Evolutionary conservation across 2,329 filamentous ascomycete species (phyloP), one percentile per base, ranked within the genome.

Genomic region (Falciphora oryzae): DNA sequence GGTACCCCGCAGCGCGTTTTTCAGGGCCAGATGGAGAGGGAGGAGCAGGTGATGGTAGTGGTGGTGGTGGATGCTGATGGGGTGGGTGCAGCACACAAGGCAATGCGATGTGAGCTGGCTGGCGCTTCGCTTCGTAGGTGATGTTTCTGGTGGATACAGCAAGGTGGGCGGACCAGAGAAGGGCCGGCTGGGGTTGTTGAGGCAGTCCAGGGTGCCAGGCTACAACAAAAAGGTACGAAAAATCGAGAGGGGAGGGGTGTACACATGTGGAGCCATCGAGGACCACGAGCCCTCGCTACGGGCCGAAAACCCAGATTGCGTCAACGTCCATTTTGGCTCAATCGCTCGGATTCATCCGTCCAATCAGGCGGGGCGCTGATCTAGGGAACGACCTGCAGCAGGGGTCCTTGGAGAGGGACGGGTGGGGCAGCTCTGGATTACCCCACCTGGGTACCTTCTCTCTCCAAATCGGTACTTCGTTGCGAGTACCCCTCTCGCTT

Each of bases 251-350:
- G n/a, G 32, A 32, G 32, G 32, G 32, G 32, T 10, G 32, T 35
- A 22, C 10, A n/a, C 6, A 6, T n/a, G 22, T 22, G 18, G 44
- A 53, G 44, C 14, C 32, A 22, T n/a, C 44, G 44, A 35, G 4
- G 32, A n/a, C 53, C 53, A 57, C 53, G 18, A 44, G 28, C 32
- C 58, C 67, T 70, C 70, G 67, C 66, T 63, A 62, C 73, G 73
- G 73, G 65, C 73, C 73, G 73, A 74, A 70, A 71, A 68, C 68
- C 73, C 73, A 75, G 73, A 75, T 73, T 75, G 69, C 68, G 61
- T 66, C 68, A 67, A 66, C 66, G 59, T 65, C 65, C 14, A 59
- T 58, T 62, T 67, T 66, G 67, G 67, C 66, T 66, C 67, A 63
- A 63, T 62, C 62, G 59, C 32, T 32, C 59, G 28, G 27, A 59